These are phyloP conservation scores for Cercospora sesami DNA, from an alignment of 2,329 filamentous ascomycete genomes.

Conservation along the genomic window DNA sequence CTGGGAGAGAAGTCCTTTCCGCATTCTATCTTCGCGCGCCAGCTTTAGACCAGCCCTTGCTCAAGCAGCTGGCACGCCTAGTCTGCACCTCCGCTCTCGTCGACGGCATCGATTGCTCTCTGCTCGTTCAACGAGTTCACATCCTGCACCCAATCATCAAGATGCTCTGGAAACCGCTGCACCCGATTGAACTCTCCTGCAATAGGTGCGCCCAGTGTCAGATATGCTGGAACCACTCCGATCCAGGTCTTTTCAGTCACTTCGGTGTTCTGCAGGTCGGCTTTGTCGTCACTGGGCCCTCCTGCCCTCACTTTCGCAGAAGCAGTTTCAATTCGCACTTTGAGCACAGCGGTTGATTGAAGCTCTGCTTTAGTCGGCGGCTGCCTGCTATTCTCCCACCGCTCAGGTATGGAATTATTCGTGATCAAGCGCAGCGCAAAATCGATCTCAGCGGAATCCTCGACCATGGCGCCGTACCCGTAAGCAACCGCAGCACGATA, in stretches of 20 bases:
- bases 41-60: not conserved
- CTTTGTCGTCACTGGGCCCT: slow-evolving; percentile 61
- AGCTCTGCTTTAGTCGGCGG: slow-evolving; percentile 74
- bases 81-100: slow-evolving; percentile 19
- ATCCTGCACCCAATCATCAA: slow-evolving; percentile 55
- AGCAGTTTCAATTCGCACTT: slow-evolving; percentile 66
- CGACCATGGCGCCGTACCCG: slow-evolving; percentile 69
- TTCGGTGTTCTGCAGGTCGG: slow-evolving; percentile 54
- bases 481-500: slow-evolving; percentile 80
- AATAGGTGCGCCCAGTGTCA: slow-evolving; percentile 63
- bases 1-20: slow-evolving; percentile 28
- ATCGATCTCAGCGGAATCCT: slow-evolving; percentile 71
- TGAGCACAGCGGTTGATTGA: slow-evolving; percentile 70
- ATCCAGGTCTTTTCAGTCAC: slow-evolving; percentile 57
- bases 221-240: slow-evolving; percentile 65
- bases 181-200: slow-evolving; percentile 61
- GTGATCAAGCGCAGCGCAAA: slow-evolving; percentile 80
- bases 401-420: slow-evolving; percentile 66
- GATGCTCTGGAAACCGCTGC: slow-evolving; percentile 60
- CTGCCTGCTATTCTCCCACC: slow-evolving; percentile 68
- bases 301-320: slow-evolving; percentile 74
- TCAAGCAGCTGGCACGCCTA: not conserved
- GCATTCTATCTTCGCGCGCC: slow-evolving; percentile 7
- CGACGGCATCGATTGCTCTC: slow-evolving; percentile 37
- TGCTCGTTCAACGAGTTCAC: slow-evolving; percentile 47